Base-by-base conservation (phyloP, 129 eudicot species). In the Erigeron canadensis region DNA sequence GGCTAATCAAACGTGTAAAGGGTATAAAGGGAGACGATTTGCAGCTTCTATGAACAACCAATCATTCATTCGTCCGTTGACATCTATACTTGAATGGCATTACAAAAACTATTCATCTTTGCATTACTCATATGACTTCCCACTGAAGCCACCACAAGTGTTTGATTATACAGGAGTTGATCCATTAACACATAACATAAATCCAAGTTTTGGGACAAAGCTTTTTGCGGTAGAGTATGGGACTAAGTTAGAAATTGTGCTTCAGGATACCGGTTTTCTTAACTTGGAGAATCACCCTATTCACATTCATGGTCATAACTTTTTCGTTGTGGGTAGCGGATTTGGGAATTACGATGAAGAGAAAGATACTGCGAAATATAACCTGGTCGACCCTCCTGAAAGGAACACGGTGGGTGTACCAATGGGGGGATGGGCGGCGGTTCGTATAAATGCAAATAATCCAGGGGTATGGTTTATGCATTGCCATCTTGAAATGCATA, bases 401-500 rank as follows among this genome's bases (percentile, higher is more conserved):
- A 85, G 96, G 74, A 90, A 90, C 82, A 90, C 96, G 5, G 91
- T 90, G 48, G 96, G 77, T 2, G 96, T 90, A 45, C 94, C 96
- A 11, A 58, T 81, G 63, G 96, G 94, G 17, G 96, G 96, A 39
- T 90, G 96, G 96, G 94, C 96, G 6, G 91, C 91, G 0, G 39
- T 90, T 58, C 73, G 96, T 22, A 61, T 90, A 5, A 74, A 64
- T 34, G 88, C 96, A 0, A 80, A 90, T 47, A 90, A 90, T 83
- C 96, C 96, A 7, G 96, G 96, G 15, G 96, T 89, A 6, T 89
- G 96, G 96, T 89, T 89, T 70, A 61, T 89, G 62, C 96, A 89
- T 39, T 90, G 96, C 21, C 96, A 90, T 71, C 90, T 90, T 17
- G 96, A 90, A 84, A 87, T 76, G 66, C 96, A 90, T 75, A 90